phyloP scores from a whole-genome alignment of 2,329 filamentous ascomycete genomes.

The Emergomyces africanus region DNA sequence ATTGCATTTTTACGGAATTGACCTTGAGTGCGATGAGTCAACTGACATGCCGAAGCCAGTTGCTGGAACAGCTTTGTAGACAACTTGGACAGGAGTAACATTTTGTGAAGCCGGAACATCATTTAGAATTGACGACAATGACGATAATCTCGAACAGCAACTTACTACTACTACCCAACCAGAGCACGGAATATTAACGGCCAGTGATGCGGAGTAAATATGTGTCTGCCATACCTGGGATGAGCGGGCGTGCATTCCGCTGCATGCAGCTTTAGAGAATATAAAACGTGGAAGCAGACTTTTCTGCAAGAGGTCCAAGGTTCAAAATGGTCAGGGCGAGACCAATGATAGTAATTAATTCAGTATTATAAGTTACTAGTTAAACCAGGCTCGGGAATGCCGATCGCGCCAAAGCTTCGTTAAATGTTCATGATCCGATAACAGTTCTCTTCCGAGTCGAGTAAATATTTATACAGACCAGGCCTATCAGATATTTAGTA shows the following conservation, averaged over 20 bases:
- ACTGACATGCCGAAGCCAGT: background rate
- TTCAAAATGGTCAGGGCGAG: background rate
- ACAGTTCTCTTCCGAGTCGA: too few species aligned
- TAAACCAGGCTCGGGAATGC: background rate
- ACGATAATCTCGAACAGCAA: background rate
- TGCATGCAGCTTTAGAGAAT: background rate
- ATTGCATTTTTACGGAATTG: background rate
- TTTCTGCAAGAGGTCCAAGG: background rate
- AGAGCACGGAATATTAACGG: background rate
- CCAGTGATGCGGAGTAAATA: background rate
- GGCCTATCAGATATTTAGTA: too few species aligned
- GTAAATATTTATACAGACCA: too few species aligned
- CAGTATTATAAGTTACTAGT: too few species aligned
- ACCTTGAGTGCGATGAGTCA: background rate
- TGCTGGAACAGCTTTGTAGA: background rate
- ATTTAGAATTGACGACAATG: background rate
- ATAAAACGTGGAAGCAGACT: background rate
- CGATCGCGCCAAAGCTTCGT: too few species aligned
- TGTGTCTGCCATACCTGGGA: background rate
- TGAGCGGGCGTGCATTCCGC: background rate
- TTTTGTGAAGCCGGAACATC: background rate
- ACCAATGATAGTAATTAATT: background rate
- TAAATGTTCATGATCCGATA: too few species aligned
- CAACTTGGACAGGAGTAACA: too few species aligned
- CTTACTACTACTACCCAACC: background rate